Percentiles rank a stretch among this genome's conserved stretches.
These are phyloP conservation scores for Talaromyces sp. DNA, from an alignment of 2,329 filamentous ascomycete species.

Conservation along the genomic window DNA sequence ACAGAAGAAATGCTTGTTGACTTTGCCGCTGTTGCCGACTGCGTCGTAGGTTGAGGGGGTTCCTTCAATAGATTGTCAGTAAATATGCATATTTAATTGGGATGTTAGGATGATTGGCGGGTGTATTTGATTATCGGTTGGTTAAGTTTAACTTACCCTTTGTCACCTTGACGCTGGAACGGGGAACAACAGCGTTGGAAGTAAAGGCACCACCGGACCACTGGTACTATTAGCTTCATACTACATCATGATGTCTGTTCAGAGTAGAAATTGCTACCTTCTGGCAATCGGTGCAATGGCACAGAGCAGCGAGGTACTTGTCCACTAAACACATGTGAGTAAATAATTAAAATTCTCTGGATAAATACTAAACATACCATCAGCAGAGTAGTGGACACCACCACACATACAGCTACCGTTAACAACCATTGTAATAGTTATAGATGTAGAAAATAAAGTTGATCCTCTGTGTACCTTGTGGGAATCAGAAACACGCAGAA, in stretches of 20 bases:
- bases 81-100: background rate
- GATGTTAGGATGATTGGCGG: too few relatives aligned
- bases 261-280: slow-evolving; percentile 46
- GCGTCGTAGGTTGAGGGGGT: slow-evolving; percentile 53
- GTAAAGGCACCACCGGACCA: slow-evolving; percentile 60
- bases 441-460: background rate
- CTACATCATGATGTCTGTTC: too few relatives aligned
- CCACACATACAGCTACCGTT: slow-evolving; percentile 41
- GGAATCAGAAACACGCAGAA: slow-evolving; percentile 15
- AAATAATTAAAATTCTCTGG: background rate
- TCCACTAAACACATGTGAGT: slow-evolving; percentile 38
- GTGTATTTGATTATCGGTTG: too few relatives aligned
- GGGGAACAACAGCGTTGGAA: slow-evolving; percentile 56
- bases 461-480: slow-evolving; percentile 17
- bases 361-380: slow-evolving; percentile 23
- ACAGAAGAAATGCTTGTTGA: slow-evolving; percentile 62
- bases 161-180: slow-evolving; percentile 51
- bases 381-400: slow-evolving; percentile 32
- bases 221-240: slow-evolving; percentile 21
- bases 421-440: slow-evolving; percentile 26
- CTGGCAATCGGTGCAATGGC: slow-evolving; percentile 59
- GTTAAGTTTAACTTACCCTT: slow-evolving; percentile 42
- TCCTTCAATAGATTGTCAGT: slow-evolving; percentile 33
- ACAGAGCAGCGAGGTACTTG: slow-evolving; percentile 49
- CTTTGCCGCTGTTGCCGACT: slow-evolving; percentile 54